Conservation (phyloP, 2,329 filamentous ascomycete genomes). For the Colletotrichum sp. region DNA sequence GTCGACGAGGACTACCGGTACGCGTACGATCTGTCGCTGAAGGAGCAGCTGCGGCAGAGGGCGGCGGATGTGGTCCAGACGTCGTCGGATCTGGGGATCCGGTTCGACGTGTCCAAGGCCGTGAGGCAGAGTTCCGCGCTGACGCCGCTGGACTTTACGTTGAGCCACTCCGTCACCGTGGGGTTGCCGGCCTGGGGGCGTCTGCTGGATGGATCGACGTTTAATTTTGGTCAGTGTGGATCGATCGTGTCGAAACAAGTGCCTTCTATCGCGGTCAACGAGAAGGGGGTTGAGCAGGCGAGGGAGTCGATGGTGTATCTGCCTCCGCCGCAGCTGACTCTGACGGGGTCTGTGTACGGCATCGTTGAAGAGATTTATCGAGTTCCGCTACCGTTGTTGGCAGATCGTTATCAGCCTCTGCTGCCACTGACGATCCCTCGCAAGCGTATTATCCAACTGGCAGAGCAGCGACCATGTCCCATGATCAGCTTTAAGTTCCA, state of each 20-base stretch:
- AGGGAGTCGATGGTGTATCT: constrained; percentile 13
- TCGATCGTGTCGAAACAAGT: constrained; percentile 20
- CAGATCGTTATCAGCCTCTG: constrained; percentile 44
- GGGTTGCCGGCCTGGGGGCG: constrained; percentile 36
- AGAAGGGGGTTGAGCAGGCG: background rate
- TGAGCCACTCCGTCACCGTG: constrained; percentile 43
- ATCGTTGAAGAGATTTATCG: constrained; percentile 35
- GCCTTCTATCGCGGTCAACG: constrained; percentile 7
- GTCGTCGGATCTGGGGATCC: constrained; percentile 42
- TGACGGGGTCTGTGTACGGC: constrained; percentile 46
- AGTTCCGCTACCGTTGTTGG: constrained; percentile 35
- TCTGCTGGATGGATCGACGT: constrained; percentile 23
- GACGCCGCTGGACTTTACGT: constrained; percentile 41
- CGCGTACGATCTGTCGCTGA: constrained; percentile 25
- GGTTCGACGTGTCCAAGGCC: constrained; percentile 35
- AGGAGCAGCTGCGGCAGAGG: constrained; percentile 25
- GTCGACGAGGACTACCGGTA: constrained; percentile 23
- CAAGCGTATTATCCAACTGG: constrained; percentile 40
- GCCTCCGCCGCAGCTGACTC: constrained; percentile 37
- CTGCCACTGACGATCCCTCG: constrained; percentile 39
- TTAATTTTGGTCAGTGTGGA: background rate
- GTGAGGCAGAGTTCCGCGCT: constrained; percentile 18
- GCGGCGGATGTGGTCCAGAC: constrained; percentile 28
- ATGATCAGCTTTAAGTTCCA: constrained; percentile 40
- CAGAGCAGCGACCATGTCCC: constrained; percentile 42